These are phyloP conservation scores for Torrubiella hemipterigena DNA, from an alignment of 2,329 filamentous ascomycete species.

Conservation along the genomic window DNA sequence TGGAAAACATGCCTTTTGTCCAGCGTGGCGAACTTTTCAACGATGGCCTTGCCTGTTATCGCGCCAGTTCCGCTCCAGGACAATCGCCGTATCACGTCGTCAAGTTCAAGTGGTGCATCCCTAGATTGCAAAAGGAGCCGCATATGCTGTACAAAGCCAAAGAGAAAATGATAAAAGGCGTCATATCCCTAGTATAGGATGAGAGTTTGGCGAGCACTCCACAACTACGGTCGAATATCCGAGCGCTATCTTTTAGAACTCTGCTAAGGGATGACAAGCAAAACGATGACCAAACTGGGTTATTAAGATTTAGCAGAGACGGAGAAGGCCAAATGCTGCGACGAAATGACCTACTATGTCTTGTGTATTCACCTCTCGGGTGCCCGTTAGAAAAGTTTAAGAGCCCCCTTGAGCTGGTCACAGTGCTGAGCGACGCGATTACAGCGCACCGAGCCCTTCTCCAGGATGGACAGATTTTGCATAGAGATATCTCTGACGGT, in stretches of 20 bases:
- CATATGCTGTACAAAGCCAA: neutral
- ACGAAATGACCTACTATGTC: conserved; percentile 8
- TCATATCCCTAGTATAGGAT: neutral
- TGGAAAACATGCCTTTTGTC: neutral
- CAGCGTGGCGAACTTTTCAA: neutral
- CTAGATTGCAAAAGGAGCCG: neutral
- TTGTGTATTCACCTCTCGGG: conserved; percentile 11
- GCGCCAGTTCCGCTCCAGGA: neutral
- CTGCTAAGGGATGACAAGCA: no score
- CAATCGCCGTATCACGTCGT: conserved; percentile 1
- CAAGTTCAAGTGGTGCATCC: conserved; percentile 1
- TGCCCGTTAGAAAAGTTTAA: conserved; percentile 9
- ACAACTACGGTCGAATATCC: conserved; percentile 4
- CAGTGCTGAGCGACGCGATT: conserved; percentile 10
- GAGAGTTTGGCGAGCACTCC: neutral
- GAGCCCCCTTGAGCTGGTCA: conserved; percentile 8
- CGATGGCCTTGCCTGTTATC: neutral
- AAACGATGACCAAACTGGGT: no score
- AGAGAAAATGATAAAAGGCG: neutral
- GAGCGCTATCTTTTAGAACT: no score
- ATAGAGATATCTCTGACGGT: conserved; percentile 9
- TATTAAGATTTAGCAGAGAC: no score
- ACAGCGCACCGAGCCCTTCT: conserved; percentile 10
- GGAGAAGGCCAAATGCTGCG: no score
- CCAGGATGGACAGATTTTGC: conserved; percentile 6